phyloP scores from a whole-genome alignment of 169 alveolate species.

The Toxoplasma gondii region DNA sequence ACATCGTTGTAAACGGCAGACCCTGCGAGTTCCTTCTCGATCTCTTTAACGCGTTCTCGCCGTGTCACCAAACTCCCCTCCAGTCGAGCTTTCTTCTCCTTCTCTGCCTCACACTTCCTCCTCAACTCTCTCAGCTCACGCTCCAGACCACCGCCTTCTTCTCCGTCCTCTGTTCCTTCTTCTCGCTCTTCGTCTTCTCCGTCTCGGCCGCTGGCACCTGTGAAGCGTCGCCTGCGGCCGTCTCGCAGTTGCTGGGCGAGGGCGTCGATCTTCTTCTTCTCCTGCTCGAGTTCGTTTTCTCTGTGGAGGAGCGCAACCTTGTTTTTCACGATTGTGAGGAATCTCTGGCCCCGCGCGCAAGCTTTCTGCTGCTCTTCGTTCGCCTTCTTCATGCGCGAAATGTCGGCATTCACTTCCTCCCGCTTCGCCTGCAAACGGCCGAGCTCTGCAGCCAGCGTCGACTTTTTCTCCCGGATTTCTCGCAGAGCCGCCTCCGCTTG shows the following conservation, averaged over 20 bases:
- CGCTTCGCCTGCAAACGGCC: not conserved
- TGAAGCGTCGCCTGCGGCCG: not conserved
- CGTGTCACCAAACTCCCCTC: not conserved
- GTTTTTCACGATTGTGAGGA: not conserved
- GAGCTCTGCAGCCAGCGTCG: not conserved
- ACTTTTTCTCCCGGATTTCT: not conserved
- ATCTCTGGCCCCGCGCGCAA: not conserved
- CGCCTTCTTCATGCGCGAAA: not conserved
- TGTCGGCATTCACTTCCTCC: not conserved
- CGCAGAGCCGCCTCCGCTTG: not conserved
- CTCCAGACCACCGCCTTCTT: not conserved
- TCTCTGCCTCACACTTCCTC: not conserved
- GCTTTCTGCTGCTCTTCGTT: not conserved
- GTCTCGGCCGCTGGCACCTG: not conserved
- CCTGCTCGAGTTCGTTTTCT: not conserved
- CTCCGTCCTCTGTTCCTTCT: not conserved
- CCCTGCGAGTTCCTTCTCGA: not conserved
- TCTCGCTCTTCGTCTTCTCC: not conserved
- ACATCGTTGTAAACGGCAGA: not conserved
- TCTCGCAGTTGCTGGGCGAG: not conserved
- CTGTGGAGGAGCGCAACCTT: not conserved
- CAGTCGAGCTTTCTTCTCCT: not conserved
- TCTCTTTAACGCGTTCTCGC: not conserved
- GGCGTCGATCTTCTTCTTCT: not conserved
- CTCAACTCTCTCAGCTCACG: not conserved